Conservation (phyloP, 139 green algal species). For the Chlamydomonas sphaeroides region DNA sequence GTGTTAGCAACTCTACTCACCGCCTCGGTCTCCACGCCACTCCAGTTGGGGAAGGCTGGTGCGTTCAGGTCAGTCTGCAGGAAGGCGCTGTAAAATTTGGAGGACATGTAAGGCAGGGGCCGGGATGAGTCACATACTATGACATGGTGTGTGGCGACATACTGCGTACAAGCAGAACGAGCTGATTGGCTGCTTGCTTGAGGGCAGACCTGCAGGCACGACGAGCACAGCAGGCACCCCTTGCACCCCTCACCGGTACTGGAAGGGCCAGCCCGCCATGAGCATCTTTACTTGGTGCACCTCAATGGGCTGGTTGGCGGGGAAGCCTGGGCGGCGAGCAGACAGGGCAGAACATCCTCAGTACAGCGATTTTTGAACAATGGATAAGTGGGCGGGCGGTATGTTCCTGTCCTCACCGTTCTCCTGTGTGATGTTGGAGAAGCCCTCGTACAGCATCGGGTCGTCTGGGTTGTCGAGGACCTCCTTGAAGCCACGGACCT, state of each 20-base stretch:
- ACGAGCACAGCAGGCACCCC: too few relatives aligned
- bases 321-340: not conserved
- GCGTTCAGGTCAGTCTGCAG: not conserved
- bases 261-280: not conserved
- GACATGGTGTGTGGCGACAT: too few relatives aligned
- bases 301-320: not conserved
- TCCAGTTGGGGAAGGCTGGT: not conserved
- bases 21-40: too few relatives aligned
- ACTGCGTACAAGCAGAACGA: too few relatives aligned
- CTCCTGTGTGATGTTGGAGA: not conserved
- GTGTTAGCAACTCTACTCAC: too few relatives aligned
- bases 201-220: too few relatives aligned
- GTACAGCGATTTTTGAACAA: too few relatives aligned
- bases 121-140: too few relatives aligned
- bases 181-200: too few relatives aligned
- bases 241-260: not conserved
- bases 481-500: not conserved
- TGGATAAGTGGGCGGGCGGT: too few relatives aligned
- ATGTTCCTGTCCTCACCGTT: not conserved
- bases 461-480: not conserved
- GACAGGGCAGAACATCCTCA: too few relatives aligned
- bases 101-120: too few relatives aligned
- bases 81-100: slow-evolving; percentile 8
- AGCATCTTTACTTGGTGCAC: not conserved
- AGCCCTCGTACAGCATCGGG: not conserved